A percentile compares a stretch with the other conserved stretches of the same genome.
Conservation (phyloP, 1,284 basidiomycete genomes). For the Trametes hirsuta region DNA sequence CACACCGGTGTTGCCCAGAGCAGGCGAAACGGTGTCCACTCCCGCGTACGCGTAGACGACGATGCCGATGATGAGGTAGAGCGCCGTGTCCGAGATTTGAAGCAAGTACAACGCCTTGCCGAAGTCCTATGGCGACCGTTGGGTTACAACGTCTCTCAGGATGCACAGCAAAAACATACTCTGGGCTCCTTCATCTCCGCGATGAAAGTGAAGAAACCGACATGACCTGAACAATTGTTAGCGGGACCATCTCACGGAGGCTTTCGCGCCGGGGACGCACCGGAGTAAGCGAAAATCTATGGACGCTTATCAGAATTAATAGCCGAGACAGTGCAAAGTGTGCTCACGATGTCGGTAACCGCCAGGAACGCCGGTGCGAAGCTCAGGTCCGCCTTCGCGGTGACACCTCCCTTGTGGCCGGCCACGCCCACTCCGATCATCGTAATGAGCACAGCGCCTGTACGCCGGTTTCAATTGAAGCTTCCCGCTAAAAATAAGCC, state of each 20-base stretch:
- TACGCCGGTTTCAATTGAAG: too few species aligned
- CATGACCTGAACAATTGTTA: conserved; percentile 26
- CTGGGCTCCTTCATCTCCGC: conserved; percentile 55
- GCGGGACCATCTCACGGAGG: neutral
- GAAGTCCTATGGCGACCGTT: conserved; percentile 29
- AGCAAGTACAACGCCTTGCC: conserved; percentile 35
- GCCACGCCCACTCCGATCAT: conserved; percentile 56
- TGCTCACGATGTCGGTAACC: conserved; percentile 53
- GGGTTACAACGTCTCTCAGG: neutral
- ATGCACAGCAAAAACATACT: conserved; percentile 24
- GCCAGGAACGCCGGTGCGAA: conserved; percentile 56
- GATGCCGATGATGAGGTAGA: conserved; percentile 37
- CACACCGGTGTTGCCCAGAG: conserved; percentile 36
- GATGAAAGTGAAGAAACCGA: conserved; percentile 57
- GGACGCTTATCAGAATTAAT: neutral
- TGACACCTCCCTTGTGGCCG: conserved; percentile 45
- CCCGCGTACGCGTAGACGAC: conserved; percentile 37
- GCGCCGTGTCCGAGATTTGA: conserved; percentile 36
- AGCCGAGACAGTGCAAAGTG: neutral
- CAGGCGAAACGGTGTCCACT: conserved; percentile 32
- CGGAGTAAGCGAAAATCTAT: conserved; percentile 58
- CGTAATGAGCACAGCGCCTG: conserved; percentile 44
- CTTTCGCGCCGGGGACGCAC: conserved; percentile 32
- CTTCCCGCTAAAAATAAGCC: too few species aligned
- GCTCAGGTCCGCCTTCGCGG: conserved; percentile 41